Base-by-base conservation (phyloP, 2,329 filamentous ascomycete species). In the Phialocephala subalpina region DNA sequence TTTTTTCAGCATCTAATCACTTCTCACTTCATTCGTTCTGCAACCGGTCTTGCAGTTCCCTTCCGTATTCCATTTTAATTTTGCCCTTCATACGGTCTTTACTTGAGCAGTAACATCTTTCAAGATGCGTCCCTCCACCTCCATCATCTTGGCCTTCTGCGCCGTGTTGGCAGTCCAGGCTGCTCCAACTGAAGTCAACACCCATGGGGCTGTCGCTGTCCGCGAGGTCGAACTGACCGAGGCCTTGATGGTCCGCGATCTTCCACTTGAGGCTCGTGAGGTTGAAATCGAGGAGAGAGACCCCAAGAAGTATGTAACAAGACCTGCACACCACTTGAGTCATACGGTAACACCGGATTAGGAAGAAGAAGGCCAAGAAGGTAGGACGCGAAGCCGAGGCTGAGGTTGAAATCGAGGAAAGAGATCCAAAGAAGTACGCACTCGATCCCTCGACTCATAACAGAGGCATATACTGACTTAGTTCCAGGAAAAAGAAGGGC, bases 111-210 rank as follows among this genome's bases (percentile, higher is more conserved):
- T 45, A 45, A 38, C 14, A 38, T 38, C 7, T 38, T 45, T n/a
- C 22, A 58, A 58, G 9, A 64, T 64, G 62, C 55, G 56, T 58
- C n/a, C 62, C 56, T 64, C 56, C 25, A 64, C 62, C 40, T 64
- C 62, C n/a, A 7, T 64, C 53, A 64, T 64, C 53, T 33, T 64
- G 62, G 62, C 62, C 14, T 64, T 64, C 62, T 64, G 62, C 35
- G 53, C 62, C 42, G 25, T 64, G 42, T 14, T 59, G 9, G 62
- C 62, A n/a, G 55, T 59, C 11, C 55, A 64, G 25, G 62, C 62
- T 40, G 62, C 42, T 12, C 62, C 62, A 8, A 33, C 20, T 6
- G 7, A 9, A 11, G 7, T 59, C 20, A 45, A n/a, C n/a, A 8
- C 42, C 42, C 12, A 59, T n/a, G 36, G 11, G 3, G 36, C 12